Conservation (phyloP, 495 filamentous ascomycete species). For the Penicillium waksmanii region DNA sequence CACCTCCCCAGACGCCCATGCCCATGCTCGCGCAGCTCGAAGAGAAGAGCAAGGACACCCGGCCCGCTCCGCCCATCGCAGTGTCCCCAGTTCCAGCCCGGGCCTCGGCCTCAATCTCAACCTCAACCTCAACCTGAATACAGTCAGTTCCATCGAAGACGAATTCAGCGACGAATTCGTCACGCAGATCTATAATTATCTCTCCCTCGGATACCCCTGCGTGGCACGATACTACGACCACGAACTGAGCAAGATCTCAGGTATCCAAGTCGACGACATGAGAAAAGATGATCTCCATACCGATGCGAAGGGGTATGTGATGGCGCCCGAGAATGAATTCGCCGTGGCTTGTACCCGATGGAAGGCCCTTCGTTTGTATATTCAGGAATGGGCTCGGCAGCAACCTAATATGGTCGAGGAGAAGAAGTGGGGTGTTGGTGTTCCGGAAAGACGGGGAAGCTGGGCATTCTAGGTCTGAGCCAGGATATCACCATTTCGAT, state of each 20-base stretch:
- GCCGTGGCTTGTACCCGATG: constrained; percentile 67
- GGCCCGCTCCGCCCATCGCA: too few species aligned
- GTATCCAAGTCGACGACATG: constrained; percentile 65
- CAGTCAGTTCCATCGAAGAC: constrained; percentile 46
- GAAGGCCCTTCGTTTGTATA: constrained; percentile 79
- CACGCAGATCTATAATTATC: constrained; percentile 94
- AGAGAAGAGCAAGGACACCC: too few species aligned
- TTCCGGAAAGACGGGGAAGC: constrained; percentile 73
- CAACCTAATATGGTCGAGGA: constrained; percentile 65
- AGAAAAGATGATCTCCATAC: constrained; percentile 70
- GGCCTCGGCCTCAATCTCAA: too few species aligned
- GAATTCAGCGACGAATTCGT: constrained; percentile 85
- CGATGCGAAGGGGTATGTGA: constrained; percentile 68
- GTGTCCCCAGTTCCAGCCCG: too few species aligned
- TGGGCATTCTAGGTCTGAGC: constrained; percentile 56
- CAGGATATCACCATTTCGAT: too few species aligned
- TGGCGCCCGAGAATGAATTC: constrained; percentile 42
- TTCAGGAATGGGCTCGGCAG: constrained; percentile 83
- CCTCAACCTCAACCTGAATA: too few species aligned
- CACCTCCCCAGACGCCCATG: too few species aligned
- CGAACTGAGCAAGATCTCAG: constrained; percentile 79
- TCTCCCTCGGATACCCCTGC: constrained; percentile 87
- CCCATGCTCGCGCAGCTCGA: too few species aligned
- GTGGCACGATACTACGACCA: constrained; percentile 79
- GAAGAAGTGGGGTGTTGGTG: constrained; percentile 61